A percentile compares a stretch with the other conserved stretches of the same genome.
These are phyloP conservation scores for Talaromyces amestolkiae DNA, from an alignment of 2,329 filamentous ascomycete species.

Conservation along the genomic window DNA sequence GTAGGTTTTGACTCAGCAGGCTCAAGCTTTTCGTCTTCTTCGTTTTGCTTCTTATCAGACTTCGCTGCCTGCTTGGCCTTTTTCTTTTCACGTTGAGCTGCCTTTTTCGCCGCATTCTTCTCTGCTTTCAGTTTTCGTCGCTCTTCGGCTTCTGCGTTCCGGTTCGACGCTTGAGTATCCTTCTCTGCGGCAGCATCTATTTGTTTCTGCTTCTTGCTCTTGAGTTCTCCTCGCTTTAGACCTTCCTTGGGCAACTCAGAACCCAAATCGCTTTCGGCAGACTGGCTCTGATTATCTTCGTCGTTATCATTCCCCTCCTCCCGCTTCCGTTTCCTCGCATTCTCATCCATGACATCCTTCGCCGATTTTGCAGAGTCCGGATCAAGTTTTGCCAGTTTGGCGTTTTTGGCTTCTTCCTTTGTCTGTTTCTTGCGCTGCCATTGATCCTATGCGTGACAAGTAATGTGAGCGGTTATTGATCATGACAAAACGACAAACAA, in stretches of 20 bases:
- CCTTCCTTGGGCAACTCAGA: constrained; percentile 60
- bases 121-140: constrained; percentile 39
- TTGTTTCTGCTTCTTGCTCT: constrained; percentile 57
- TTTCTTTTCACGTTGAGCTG: constrained; percentile 35
- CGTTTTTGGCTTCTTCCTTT: constrained; percentile 78
- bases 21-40: constrained; percentile 23
- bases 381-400: constrained; percentile 84
- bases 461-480: constrained; percentile 1
- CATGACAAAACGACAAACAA: constrained; percentile 4
- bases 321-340: constrained; percentile 73
- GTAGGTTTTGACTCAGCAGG: constrained; percentile 19
- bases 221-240: constrained; percentile 49
- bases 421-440: constrained; percentile 95
- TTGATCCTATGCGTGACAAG: constrained; percentile 66
- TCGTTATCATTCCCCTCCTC: constrained; percentile 54
- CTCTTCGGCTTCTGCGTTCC: constrained; percentile 30
- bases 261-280: constrained; percentile 46
- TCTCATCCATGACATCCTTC: constrained; percentile 90
- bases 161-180: constrained; percentile 25
- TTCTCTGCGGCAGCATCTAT: constrained; percentile 31
- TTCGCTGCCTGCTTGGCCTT: constrained; percentile 41
- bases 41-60: constrained; percentile 21
- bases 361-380: constrained; percentile 87
- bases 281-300: constrained; percentile 45
- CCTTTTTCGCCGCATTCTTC: constrained; percentile 48